A percentile compares a stretch with the other conserved stretches of the same genome.
Evolutionary conservation across 2,329 filamentous ascomycete genomes (phyloP).

Genomic region (Coniosporium tulheliwenetii): DNA sequence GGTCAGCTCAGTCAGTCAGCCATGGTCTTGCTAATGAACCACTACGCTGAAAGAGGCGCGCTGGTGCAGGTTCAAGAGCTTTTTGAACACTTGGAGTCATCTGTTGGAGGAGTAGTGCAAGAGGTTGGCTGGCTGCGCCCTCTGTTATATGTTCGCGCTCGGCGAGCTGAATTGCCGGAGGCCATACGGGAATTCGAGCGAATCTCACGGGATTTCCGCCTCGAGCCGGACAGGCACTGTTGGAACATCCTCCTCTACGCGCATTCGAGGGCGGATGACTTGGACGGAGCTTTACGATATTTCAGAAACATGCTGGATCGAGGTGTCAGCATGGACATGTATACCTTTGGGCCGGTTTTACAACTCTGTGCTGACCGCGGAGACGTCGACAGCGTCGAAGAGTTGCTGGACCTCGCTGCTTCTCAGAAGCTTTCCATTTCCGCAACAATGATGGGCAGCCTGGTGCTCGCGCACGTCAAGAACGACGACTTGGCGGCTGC

Average conservation of each 20-base stretch:
- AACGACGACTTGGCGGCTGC: constrained; percentile 30
- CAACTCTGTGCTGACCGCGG: constrained; percentile 53
- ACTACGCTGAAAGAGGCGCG: constrained; percentile 9
- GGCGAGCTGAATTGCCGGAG: constrained; percentile 45
- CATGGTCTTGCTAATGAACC: constrained; percentile 6
- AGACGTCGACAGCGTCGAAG: constrained; percentile 53
- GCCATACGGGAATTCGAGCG: constrained; percentile 46
- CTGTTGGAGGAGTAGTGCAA: no score
- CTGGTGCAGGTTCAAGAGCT: no score
- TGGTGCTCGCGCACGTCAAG: constrained; percentile 46
- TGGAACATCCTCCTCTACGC: constrained; percentile 71
- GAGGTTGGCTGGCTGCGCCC: constrained; percentile 18
- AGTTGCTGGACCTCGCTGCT: constrained; percentile 49
- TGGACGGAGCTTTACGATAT: constrained; percentile 45
- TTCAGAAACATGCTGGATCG: constrained; percentile 45
- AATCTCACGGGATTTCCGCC: constrained; percentile 39
- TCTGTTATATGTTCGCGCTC: constrained; percentile 56
- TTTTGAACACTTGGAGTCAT: no score
- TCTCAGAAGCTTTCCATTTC: constrained; percentile 34
- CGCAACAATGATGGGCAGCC: constrained; percentile 42
- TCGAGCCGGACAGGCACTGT: constrained; percentile 41
- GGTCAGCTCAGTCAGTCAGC: constrained; percentile 6
- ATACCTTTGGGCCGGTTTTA: constrained; percentile 61
- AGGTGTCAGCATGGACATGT: constrained; percentile 29
- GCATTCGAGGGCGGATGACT: constrained; percentile 49